Conservation (phyloP, 2,329 filamentous ascomycete genomes). For the Catunica adiposa region DNA sequence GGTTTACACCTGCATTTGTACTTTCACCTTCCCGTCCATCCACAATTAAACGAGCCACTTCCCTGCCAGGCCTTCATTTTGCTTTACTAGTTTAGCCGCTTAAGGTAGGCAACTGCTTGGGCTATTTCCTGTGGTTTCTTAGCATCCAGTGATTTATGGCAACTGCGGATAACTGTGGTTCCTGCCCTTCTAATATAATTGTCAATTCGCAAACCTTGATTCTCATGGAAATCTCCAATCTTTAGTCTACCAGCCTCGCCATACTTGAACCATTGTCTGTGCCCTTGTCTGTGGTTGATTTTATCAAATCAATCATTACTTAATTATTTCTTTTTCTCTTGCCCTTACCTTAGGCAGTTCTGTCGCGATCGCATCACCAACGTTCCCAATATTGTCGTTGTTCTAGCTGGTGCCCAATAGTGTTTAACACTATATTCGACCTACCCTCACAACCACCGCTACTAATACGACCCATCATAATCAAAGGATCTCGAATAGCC, state of each 20-base stretch:
- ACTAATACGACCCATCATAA: no score
- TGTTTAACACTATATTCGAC: neutral
- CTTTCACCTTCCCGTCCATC: neutral
- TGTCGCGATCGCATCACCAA: neutral
- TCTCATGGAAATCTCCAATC: neutral
- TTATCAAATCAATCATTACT: neutral
- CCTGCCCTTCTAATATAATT: neutral
- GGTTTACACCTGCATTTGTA: neutral
- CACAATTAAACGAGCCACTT: neutral
- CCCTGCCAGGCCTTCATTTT: neutral
- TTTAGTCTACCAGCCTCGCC: constrained; percentile 3
- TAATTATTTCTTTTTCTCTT: neutral
- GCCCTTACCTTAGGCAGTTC: neutral
- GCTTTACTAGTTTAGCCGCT: neutral
- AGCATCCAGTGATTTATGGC: neutral
- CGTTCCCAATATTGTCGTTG: neutral
- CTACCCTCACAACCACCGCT: neutral
- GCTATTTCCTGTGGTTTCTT: neutral
- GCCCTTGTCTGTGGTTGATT: neutral
- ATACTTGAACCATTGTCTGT: constrained; percentile 2
- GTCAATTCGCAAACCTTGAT: neutral
- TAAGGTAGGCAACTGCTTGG: neutral
- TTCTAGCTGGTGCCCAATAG: neutral
- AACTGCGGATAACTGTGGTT: neutral
- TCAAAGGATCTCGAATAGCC: no score